A percentile compares a stretch with the other conserved stretches of the same genome.
phyloP scores from a whole-genome alignment of 2,329 filamentous ascomycete species.

The Cladophialophora bantiana region DNA sequence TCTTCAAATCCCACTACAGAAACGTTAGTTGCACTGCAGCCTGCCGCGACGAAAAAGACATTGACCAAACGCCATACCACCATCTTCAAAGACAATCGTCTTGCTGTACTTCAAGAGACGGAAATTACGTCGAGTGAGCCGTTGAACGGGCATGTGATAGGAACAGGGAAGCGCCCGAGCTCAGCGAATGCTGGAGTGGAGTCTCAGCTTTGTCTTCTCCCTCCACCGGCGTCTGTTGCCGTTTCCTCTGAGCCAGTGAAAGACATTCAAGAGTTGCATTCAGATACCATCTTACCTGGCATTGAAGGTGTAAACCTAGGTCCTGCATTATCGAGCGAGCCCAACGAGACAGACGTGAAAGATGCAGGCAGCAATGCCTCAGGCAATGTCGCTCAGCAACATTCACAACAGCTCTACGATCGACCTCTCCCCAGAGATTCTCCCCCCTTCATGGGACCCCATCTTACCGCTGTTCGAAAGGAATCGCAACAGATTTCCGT shows the following conservation, averaged over 20 bases:
- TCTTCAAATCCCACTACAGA: constrained; percentile 44
- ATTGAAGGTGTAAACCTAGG: constrained; percentile 37
- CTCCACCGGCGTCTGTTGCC: constrained; percentile 23
- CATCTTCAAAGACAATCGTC: constrained; percentile 60
- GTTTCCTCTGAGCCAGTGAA: constrained; percentile 40
- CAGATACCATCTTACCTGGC: constrained; percentile 38
- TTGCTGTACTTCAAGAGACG: constrained; percentile 45
- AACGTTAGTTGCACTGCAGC: constrained; percentile 23
- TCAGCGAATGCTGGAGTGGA: constrained; percentile 39
- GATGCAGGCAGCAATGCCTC: constrained; percentile 20
- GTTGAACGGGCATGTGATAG: background rate
- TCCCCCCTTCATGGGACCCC: constrained; percentile 8
- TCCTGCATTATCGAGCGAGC: constrained; percentile 30
- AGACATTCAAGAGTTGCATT: constrained; percentile 28
- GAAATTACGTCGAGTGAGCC: constrained; percentile 31
- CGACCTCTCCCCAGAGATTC: background rate
- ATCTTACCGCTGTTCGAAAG: constrained; percentile 12
- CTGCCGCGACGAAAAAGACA: constrained; percentile 55
- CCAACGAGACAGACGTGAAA: constrained; percentile 19
- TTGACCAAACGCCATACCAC: constrained; percentile 60
- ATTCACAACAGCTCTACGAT: constrained; percentile 16
- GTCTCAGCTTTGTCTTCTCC: constrained; percentile 31
- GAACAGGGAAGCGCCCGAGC: constrained; percentile 14
- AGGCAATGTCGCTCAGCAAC: constrained; percentile 20
- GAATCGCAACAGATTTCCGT: constrained; percentile 33